Evolutionary conservation across 2,329 filamentous ascomycete species (phyloP), one percentile per base, ranked within the genome.

Genomic region (Emergomyces africanus): DNA sequence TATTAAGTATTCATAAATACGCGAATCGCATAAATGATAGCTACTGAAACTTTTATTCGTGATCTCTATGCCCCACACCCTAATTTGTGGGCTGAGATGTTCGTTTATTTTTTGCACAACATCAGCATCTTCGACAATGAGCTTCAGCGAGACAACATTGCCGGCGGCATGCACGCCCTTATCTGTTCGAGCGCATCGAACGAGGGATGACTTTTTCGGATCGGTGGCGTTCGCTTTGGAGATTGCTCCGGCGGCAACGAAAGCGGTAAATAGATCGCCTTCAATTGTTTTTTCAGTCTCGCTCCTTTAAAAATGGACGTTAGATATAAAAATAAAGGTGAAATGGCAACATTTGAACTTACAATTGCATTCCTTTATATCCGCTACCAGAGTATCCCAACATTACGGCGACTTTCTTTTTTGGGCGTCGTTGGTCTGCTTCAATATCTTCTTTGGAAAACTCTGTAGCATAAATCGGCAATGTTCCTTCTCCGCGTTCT

Each of bases 121-220:
- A 63, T 95, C 85, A 12, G 84, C 81, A 60, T 97, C 92, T 73
- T 97, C 92, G 54, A 96, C 86, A 67, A 99, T 97, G 66, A 99
- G 79, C 77, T 99, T 99, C 67, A 97, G 74, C 37, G 90, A 96
- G 62, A 97, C 89, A 68, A 97, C 86, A 69, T 97, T 97, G 57
- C 92, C 94, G 1, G 92, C 92, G 1, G 92, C 92, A 72, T 97
- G 92, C 1, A 97, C 92, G 58, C 94, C 94, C 78, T 97, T 99
- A 76, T 99, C 94, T 0, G 94, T 99, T 63, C 94, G 83, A 3
- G 94, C 94, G 73, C 94, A 99, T 64, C 94, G 87, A 58, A 96
- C 89, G 53, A 99, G 82, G 57, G 90, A 91, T 1, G 90, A 95
- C 75, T 99, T 99, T 74, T 95, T 95, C 3, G 92, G 94, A 70